Evolutionary conservation across 305 asterid genomes (phyloP).

Genomic region (Ajuga reptans): DNA sequence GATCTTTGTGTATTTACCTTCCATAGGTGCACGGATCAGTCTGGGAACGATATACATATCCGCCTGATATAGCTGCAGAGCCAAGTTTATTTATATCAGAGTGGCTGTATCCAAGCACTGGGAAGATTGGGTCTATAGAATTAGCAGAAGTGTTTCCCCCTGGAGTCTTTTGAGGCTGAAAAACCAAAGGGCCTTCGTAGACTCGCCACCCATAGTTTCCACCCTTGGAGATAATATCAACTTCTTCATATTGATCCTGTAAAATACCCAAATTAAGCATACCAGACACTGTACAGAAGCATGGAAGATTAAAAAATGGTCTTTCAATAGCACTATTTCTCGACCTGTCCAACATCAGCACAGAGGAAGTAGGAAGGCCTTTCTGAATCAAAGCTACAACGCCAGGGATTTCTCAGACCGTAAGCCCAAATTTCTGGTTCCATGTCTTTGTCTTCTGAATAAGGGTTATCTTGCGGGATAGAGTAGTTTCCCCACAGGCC

Average conservation of each 20-base stretch:
- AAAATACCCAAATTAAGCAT: not conserved
- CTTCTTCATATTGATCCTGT: slow-evolving; percentile 76
- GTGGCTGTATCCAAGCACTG: slow-evolving; percentile 74
- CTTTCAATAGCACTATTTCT: not conserved
- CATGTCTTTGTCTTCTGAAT: slow-evolving; percentile 48
- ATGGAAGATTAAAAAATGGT: not conserved
- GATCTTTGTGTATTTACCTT: slow-evolving; percentile 43
- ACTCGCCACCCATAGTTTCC: slow-evolving; percentile 93
- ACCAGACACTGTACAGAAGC: not conserved
- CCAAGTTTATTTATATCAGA: slow-evolving; percentile 59
- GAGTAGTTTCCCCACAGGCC: slow-evolving; percentile 82
- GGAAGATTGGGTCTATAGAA: slow-evolving; percentile 60
- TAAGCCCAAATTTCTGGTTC: slow-evolving; percentile 73
- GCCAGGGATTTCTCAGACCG: slow-evolving; percentile 88
- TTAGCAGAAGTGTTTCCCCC: slow-evolving; percentile 55
- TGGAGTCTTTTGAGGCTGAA: slow-evolving; percentile 43
- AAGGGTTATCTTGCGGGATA: slow-evolving; percentile 72
- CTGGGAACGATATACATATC: slow-evolving; percentile 66
- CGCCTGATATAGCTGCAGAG: slow-evolving; percentile 95
- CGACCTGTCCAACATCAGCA: slow-evolving; percentile 78
- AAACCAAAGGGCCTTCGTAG: slow-evolving; percentile 66
- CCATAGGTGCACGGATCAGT: slow-evolving; percentile 86
- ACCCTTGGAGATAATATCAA: slow-evolving; percentile 71
- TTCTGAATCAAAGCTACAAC: slow-evolving; percentile 86
- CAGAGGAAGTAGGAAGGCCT: slow-evolving; percentile 83